These are phyloP conservation scores for Phylloporus rhodoxanthus DNA, from an alignment of 768 basidiomycete species.

Conservation along the genomic window DNA sequence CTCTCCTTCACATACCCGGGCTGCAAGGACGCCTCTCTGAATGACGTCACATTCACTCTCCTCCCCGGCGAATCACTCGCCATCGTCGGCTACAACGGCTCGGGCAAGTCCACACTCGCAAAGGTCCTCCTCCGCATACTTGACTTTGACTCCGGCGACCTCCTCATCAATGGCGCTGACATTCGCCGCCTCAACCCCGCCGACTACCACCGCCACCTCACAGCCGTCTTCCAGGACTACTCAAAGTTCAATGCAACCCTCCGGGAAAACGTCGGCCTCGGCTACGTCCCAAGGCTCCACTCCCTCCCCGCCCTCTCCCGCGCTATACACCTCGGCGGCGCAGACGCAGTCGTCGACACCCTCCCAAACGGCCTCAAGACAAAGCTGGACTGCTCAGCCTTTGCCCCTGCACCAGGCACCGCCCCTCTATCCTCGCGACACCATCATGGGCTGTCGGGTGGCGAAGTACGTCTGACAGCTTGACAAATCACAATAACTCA, in stretches of 20 bases:
- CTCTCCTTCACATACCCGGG: slow-evolving; percentile 80
- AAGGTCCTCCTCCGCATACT: slow-evolving; percentile 74
- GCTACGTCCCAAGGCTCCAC: slow-evolving; percentile 59
- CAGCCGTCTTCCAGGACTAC: slow-evolving; percentile 85
- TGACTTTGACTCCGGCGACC: slow-evolving; percentile 65
- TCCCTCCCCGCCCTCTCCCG: slow-evolving; percentile 50
- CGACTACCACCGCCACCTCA: slow-evolving; percentile 68
- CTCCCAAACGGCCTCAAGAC: slow-evolving; percentile 72
- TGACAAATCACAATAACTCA: slow-evolving; percentile 11
- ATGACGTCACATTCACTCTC: slow-evolving; percentile 63
- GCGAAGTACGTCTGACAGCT: slow-evolving; percentile 55
- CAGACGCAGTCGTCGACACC: slow-evolving; percentile 55
- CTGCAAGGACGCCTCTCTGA: slow-evolving; percentile 57
- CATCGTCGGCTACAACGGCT: slow-evolving; percentile 82
- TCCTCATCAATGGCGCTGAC: slow-evolving; percentile 67
- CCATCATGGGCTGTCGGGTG: slow-evolving; percentile 73
- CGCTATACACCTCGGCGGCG: slow-evolving; percentile 71
- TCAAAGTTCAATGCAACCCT: slow-evolving; percentile 73
- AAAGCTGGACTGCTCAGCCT: slow-evolving; percentile 58
- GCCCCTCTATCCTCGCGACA: slow-evolving; percentile 30
- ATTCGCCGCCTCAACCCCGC: slow-evolving; percentile 57
- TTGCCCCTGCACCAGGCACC: slow-evolving; percentile 31
- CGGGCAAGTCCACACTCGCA: slow-evolving; percentile 84
- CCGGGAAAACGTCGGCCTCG: slow-evolving; percentile 82
- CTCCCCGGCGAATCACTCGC: slow-evolving; percentile 76